Base-by-base conservation (phyloP, 176 grass and related monocot genomes). In the Miscanthus lutarioriparius region DNA sequence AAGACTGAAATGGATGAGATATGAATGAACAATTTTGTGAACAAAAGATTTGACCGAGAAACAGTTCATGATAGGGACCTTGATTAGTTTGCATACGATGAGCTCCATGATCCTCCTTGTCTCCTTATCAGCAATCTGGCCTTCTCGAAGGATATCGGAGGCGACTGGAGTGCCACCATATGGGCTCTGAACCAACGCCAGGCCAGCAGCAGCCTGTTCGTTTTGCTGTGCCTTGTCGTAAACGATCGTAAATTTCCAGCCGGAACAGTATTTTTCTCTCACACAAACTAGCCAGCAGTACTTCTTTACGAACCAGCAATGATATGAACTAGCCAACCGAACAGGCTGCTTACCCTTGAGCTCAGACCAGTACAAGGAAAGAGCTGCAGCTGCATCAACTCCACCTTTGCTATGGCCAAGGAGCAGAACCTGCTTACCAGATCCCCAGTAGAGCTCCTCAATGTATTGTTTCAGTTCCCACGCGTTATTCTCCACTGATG, bases 321-420 rank as follows among this genome's bases (percentile, higher is more conserved):
- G n/a, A n/a, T n/a, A n/a, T n/a, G n/a, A n/a, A n/a, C n/a, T n/a
- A n/a, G n/a, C n/a, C n/a, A n/a, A n/a, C n/a, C n/a, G n/a, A n/a
- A n/a, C n/a, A n/a, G n/a, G n/a, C n/a, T n/a, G n/a, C 89, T 95
- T 98, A 28, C 92, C 82, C 76, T 85, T 98, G 23, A 95, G 91
- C 15, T 95, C 91, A 8, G 84, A 81, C 95, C 95, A 97, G 79
- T 97, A 94, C 64, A 94, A 70, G 0, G 95, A 94, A 78, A 97
- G 72, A 14, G 90, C 86, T 2, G 95, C 95, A 49, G 95, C 92
- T 10, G 90, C 92, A 89, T 97, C 95, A 38, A 94, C 89, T 75
- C 95, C 95, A 8, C 92, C 95, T 80, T 97, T 97, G 79, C 95
- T 97, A 83, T 97, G 95, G 9, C 92, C 92, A 32, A 97, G 86